A percentile compares a stretch with the other conserved stretches of the same genome.
Evolutionary conservation across 495 filamentous ascomycete genomes (phyloP).

Genomic region (Baudoinia panamericana): DNA sequence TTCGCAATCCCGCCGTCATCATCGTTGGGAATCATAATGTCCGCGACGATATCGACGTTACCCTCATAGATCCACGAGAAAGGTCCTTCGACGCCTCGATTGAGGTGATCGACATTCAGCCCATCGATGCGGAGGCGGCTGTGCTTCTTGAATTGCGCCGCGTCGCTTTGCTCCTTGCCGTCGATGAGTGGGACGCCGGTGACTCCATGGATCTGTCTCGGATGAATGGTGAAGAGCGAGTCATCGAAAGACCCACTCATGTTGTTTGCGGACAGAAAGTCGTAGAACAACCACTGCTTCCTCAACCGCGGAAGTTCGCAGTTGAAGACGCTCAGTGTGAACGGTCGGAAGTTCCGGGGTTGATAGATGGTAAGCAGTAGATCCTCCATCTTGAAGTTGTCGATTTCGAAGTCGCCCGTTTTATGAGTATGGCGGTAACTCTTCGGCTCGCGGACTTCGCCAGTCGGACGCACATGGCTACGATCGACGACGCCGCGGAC

Average conservation of each 20-base stretch:
- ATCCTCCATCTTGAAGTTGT: conserved; percentile 91
- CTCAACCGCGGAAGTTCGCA: conserved; percentile 85
- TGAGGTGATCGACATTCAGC: conserved; percentile 88
- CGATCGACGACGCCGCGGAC: conserved; percentile 94
- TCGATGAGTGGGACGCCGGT: conserved; percentile 43
- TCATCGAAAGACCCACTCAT: conserved; percentile 94
- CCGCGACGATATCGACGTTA: conserved; percentile 90
- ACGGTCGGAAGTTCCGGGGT: conserved; percentile 77
- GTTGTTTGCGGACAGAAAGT: conserved; percentile 86
- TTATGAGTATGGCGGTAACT: conserved; percentile 75
- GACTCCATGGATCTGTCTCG: conserved; percentile 67
- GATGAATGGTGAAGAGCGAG: conserved; percentile 93
- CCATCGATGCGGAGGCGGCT: conserved; percentile 82
- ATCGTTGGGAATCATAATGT: conserved; percentile 83
- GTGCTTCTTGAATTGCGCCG: conserved; percentile 75
- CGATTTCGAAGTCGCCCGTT: conserved; percentile 91
- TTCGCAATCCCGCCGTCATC: conserved; percentile 65
- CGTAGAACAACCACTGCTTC: conserved; percentile 96
- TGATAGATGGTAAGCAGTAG: conserved; percentile 86
- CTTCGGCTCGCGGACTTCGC: conserved; percentile 66
- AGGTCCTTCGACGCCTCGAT: conserved; percentile 82
- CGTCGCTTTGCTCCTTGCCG: conserved; percentile 39
- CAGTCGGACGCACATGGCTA: conserved; percentile 59
- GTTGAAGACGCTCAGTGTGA: conserved; percentile 85
- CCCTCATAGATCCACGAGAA: conserved; percentile 97